phyloP scores from a whole-genome alignment of 805 yeast genomes.

The Candida succiphila region DNA sequence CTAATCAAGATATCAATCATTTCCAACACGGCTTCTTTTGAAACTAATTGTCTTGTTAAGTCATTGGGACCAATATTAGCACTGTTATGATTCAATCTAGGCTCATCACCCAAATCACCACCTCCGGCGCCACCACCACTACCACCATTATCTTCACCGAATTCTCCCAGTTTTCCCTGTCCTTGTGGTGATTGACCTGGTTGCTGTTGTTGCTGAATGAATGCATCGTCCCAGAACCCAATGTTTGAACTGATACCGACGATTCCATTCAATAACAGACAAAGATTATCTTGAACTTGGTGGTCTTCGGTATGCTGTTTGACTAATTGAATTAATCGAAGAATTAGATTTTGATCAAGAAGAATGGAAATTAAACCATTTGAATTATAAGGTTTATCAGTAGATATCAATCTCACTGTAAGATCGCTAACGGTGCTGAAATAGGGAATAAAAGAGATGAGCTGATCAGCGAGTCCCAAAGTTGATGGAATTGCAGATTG shows the following conservation, averaged over 20 bases:
- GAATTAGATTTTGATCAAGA: slow-evolving; percentile 62
- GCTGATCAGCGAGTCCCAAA: slow-evolving; percentile 53
- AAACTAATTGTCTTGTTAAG: slow-evolving; percentile 80
- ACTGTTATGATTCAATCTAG: slow-evolving; percentile 33
- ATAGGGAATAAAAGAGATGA: slow-evolving; percentile 64
- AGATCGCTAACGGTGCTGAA: slow-evolving; percentile 89
- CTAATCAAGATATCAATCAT: slow-evolving; percentile 68
- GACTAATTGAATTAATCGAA: slow-evolving; percentile 61
- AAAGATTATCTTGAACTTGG: slow-evolving; percentile 23
- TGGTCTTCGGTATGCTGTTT: slow-evolving; percentile 19
- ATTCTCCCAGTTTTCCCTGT: slow-evolving; percentile 10
- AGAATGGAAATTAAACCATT: slow-evolving; percentile 76
- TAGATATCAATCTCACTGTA: slow-evolving; percentile 72
- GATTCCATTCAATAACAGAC: slow-evolving; percentile 87
- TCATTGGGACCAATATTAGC: slow-evolving; percentile 95
- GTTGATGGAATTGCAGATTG: too few relatives aligned
- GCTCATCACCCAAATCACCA: slow-evolving; percentile 14
- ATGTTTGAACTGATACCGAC: slow-evolving; percentile 39
- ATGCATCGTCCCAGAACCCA: slow-evolving; percentile 22
- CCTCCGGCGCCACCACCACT: too few relatives aligned
- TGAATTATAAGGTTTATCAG: slow-evolving; percentile 83
- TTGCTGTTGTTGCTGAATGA: slow-evolving; percentile 1
- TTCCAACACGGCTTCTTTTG: slow-evolving; percentile 51
- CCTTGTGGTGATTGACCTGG: not conserved
- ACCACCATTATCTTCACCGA: slow-evolving; percentile 69